These are phyloP conservation scores for Neofusicoccum umdonicola DNA, from an alignment of 2,329 filamentous ascomycete genomes.

Conservation along the genomic window DNA sequence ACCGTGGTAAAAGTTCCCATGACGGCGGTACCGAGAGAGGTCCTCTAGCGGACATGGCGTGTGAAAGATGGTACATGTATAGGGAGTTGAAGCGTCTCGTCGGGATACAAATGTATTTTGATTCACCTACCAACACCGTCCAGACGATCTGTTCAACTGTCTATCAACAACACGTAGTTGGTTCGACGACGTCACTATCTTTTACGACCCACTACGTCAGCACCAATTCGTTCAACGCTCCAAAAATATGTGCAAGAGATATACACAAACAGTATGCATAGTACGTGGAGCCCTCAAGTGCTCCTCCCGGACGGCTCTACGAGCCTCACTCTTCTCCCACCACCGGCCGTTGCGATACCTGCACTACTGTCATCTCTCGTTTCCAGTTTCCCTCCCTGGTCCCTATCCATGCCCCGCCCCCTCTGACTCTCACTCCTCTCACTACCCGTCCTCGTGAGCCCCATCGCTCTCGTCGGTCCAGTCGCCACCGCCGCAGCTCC, in stretches of 20 bases:
- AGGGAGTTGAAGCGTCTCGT: too few relatives aligned
- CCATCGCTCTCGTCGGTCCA: not conserved
- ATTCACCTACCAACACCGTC: too few relatives aligned
- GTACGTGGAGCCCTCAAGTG: not conserved
- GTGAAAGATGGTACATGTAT: too few relatives aligned
- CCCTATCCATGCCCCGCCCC: not conserved
- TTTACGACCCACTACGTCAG: too few relatives aligned
- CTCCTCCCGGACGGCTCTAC: constrained; percentile 21
- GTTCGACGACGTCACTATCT: too few relatives aligned
- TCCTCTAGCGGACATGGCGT: too few relatives aligned
- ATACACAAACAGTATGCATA: too few relatives aligned
- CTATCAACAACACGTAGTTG: too few relatives aligned
- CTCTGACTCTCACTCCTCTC: not conserved
- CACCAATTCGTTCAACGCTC: not conserved
- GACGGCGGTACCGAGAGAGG: too few relatives aligned
- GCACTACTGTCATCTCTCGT: constrained; percentile 10
- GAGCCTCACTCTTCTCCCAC: constrained; percentile 32
- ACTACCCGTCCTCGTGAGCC: not conserved
- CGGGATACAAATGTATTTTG: too few relatives aligned
- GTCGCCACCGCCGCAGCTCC: not conserved
- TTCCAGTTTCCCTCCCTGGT: not conserved
- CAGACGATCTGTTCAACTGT: too few relatives aligned
- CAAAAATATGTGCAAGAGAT: not conserved
- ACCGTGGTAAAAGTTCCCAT: too few relatives aligned
- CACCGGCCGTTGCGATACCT: constrained; percentile 23